Conservation (phyloP, 2,329 filamentous ascomycete genomes). For the Esteya vermicola region DNA sequence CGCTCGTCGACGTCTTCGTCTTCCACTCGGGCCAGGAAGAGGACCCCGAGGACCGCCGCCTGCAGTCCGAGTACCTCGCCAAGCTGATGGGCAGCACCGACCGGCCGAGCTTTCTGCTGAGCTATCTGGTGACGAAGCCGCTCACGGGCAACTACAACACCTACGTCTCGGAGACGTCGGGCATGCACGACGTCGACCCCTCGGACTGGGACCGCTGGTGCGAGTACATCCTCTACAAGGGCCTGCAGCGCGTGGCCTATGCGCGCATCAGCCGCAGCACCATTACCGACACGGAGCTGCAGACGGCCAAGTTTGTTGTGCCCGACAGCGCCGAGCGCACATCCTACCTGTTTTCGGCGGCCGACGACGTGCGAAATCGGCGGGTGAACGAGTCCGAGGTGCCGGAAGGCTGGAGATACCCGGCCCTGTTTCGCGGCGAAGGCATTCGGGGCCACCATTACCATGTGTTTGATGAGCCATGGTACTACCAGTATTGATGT, state of each 20-base stretch:
- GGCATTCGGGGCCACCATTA: conserved; percentile 84
- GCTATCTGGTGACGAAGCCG: conserved; percentile 85
- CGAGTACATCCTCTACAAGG: conserved; percentile 96
- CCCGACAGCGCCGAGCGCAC: conserved; percentile 35
- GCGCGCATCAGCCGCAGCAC: conserved; percentile 77
- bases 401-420: conserved; percentile 68
- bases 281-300: conserved; percentile 94
- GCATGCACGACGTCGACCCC: conserved; percentile 91
- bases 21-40: conserved; percentile 99
- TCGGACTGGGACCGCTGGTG: conserved; percentile 97
- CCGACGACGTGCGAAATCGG: conserved; percentile 39
- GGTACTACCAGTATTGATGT: conserved; percentile 42
- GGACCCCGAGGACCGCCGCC: conserved; percentile 76
- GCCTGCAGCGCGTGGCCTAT: conserved; percentile 72
- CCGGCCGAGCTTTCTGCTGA: conserved; percentile 72
- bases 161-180: conserved; percentile 72
- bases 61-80: conserved; percentile 76
- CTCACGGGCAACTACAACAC: conserved; percentile 92
- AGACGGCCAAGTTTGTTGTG: conserved; percentile 89
- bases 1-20: conserved; percentile 83
- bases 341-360: conserved; percentile 36
- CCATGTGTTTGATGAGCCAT: conserved; percentile 87
- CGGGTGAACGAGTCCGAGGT: conserved; percentile 58
- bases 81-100: conserved; percentile 73
- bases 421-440: conserved; percentile 65